Base-by-base conservation (phyloP, 2,329 filamentous ascomycete genomes). In the Sclerotinia glacialis region DNA sequence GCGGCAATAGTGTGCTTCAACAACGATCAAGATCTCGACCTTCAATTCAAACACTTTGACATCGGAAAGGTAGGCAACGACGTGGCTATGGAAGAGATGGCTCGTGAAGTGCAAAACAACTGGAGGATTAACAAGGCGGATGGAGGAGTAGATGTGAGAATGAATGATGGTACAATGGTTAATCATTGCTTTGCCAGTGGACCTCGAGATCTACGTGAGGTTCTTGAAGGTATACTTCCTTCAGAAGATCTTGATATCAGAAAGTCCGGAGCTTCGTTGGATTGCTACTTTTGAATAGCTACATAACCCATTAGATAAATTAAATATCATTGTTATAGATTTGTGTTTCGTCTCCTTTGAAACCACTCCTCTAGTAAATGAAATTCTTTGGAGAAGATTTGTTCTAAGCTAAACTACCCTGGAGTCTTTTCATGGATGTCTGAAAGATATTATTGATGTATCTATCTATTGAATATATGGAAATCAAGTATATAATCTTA, bases 281-380 rank as follows among this genome's bases (percentile, higher is more conserved):
- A 61, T 49, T 61, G 58, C 58, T 61, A 61, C 58, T 61, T 61
- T 49, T 61, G 58, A 61, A 61, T 61, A 40, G 46, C 44, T 61
- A 37, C 14, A 49, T 60, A 11, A 16, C n/a, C 11, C 28, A 14
- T 23, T 55, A 55, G n/a, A 55, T 14, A 40, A 40, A 40, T 40
- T 4, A 40, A 40, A 40, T 40, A 40, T 40, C 12, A 40, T 40
- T 40, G 16, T 40, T 12, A 26, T 55, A 55, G 34, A 55, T 37
- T 34, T 54, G 11, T 23, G 6, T 23, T 37, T 54, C 21, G 11
- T 7, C 21, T 54, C 11, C 4, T 37, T 18, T 54, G 31, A 37
- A 14, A 37, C 9, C 37, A 8, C 21, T 21, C 3, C 7, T 8
- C 49, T 5, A 31, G 26, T 1, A 28, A 52, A 28, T 28, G 14